Conservation (phyloP, 2,329 filamentous ascomycete species). For the Phialophora macrospora region DNA sequence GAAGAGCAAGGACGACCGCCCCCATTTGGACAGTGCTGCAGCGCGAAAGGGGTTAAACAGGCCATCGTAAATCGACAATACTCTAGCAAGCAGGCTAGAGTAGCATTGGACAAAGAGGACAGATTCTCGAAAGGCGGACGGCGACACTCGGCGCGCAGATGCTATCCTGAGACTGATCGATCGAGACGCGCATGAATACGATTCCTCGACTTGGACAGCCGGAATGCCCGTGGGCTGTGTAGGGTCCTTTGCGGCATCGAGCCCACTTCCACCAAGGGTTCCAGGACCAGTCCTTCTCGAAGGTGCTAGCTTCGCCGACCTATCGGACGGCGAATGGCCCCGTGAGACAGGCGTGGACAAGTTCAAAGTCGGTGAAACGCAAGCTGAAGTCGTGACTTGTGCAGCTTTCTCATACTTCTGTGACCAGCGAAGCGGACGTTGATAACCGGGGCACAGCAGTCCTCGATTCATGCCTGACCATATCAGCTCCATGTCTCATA, state of each 20-base stretch:
- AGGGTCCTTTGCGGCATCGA: not conserved
- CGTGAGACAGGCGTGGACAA: not conserved
- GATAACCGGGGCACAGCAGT: slow-evolving; percentile 17
- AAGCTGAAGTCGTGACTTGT: not conserved
- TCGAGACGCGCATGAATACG: not conserved
- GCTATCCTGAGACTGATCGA: not conserved
- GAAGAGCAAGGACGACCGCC: slow-evolving; percentile 15
- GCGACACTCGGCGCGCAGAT: not conserved
- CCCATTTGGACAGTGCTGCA: slow-evolving; percentile 11
- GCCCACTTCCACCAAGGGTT: not conserved
- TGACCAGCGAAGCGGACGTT: slow-evolving; percentile 14
- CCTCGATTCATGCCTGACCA: slow-evolving; percentile 14
- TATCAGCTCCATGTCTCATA: not conserved
- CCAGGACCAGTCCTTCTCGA: not conserved
- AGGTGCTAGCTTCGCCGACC: not conserved
- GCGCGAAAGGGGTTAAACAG: slow-evolving; percentile 11
- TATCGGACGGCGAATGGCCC: not conserved
- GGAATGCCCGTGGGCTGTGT: too few species aligned
- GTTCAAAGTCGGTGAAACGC: not conserved
- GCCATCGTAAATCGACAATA: slow-evolving; percentile 18
- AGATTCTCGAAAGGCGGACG: slow-evolving; percentile 3
- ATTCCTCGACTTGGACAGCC: not conserved
- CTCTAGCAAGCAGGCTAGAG: slow-evolving; percentile 3
- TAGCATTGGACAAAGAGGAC: slow-evolving; percentile 5
- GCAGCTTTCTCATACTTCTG: slow-evolving; percentile 13